These are phyloP conservation scores for Lentinula raphanica DNA, from an alignment of 768 basidiomycete genomes.

Conservation along the genomic window DNA sequence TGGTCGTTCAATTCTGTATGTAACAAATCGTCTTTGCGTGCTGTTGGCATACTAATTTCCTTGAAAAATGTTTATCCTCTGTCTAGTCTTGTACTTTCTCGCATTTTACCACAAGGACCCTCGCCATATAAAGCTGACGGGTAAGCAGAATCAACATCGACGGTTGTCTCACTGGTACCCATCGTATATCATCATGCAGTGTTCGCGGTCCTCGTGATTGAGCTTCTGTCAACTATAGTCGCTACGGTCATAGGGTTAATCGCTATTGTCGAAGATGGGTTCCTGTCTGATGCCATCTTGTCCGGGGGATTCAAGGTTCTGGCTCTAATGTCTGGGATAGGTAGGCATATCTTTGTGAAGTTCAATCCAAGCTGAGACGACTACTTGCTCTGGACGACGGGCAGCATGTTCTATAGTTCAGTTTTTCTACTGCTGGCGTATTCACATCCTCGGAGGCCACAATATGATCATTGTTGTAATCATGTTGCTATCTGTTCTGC, in stretches of 20 bases:
- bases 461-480: constrained; percentile 4
- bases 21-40: neutral
- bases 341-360: constrained; percentile 10
- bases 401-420: constrained; percentile 8
- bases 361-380: no score
- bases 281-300: constrained; percentile 9
- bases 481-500: constrained; percentile 7
- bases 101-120: constrained; percentile 2
- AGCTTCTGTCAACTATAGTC: constrained; percentile 16
- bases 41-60: no score
- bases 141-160: neutral
- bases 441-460: constrained; percentile 12
- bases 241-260: constrained; percentile 17
- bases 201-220: constrained; percentile 11
- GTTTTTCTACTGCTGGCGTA: constrained; percentile 20
- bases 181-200: constrained; percentile 7
- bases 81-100: constrained; percentile 7
- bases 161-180: neutral
- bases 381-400: neutral
- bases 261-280: constrained; percentile 16
- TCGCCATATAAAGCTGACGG: constrained; percentile 1
- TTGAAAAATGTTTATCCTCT: neutral
- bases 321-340: constrained; percentile 14
- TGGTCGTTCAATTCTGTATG: constrained; percentile 11
- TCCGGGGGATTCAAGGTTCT: constrained; percentile 15